Evolutionary conservation across 1,284 basidiomycete species (phyloP), one percentile per base, ranked within the genome.

Genomic region (Inonotus obliquus): DNA sequence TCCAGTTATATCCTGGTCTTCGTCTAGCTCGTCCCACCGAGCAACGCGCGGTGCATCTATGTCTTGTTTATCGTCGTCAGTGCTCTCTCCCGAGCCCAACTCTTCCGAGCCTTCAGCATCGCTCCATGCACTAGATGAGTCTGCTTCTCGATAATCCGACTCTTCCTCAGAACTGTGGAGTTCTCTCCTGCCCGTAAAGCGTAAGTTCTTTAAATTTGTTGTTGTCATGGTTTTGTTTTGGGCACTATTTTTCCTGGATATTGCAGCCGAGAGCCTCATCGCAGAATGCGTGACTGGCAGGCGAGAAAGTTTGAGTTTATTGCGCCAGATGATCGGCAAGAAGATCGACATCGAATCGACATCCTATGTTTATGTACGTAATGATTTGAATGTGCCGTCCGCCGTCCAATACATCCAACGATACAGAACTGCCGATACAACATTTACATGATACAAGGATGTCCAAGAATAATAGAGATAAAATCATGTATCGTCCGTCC

Each of bases 11-110:
- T 63, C 66, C 45, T 72, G 71, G 54, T 71, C 65, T 11, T 80
- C 79, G 13, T 81, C 79, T 44, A 84, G 83, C 29, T 81, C 83
- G 14, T 80, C 76, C 80, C 84, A 87, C 63, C 82, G 81, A 25
- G 78, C 78, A 38, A 83, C 73, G 32, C 82, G 75, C 2, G 80
- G 80, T 2, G 75, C 76, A 66, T 84, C 81, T 1, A 74, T 69
- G 57, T 80, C 77, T 21, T 21, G 29, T 10, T 57, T 39, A 4
- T 19, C 32, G 3, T 25, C 37, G 5, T 29, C 17, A 2, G 44
- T 41, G 23, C 21, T 21, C 29, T 57, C 23, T 23, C 39, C 47
- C 9, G 37, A 21, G 23, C 7, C 54, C 19, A n/a, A 47, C 21
- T 37, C 27, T 54, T 60, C 58, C 29, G 32, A 13, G 1, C 11